Percentiles rank a stretch among this genome's conserved stretches.
These are phyloP conservation scores for Rubia yunnanensis DNA, from an alignment of 257 asterid species.

Conservation along the genomic window DNA sequence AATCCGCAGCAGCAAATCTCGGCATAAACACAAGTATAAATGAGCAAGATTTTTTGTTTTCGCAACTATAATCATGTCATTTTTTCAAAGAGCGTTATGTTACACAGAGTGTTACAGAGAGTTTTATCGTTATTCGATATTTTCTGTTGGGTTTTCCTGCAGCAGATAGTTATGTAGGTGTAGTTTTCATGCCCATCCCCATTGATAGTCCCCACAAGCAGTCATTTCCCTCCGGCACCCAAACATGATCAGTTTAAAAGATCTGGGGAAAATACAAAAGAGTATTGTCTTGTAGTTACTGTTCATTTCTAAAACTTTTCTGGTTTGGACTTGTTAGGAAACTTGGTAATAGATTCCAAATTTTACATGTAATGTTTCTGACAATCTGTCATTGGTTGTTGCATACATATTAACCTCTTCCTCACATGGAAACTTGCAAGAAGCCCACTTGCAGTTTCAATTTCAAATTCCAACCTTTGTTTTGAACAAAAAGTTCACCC, in stretches of 20 bases:
- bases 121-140: no score
- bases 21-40: conserved; percentile 21
- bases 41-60: conserved; percentile 8
- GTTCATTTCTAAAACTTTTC: conserved; percentile 3
- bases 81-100: neutral
- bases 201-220: conserved; percentile 7
- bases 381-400: conserved; percentile 13
- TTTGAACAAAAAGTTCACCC: neutral
- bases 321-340: conserved; percentile 11
- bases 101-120: neutral
- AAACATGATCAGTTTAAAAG: conserved; percentile 4
- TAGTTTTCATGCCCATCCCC: neutral
- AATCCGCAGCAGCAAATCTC: conserved; percentile 21
- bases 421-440: conserved; percentile 4
- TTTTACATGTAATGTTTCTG: conserved; percentile 1
- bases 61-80: no score
- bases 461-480: neutral
- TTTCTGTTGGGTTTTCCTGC: neutral
- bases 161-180: conserved; percentile 5
- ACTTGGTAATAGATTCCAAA: conserved; percentile 5
- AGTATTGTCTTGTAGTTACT: conserved; percentile 19
- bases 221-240: conserved; percentile 1
- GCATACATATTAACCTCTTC: neutral
- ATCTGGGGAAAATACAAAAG: conserved; percentile 10
- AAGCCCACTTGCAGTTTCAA: conserved; percentile 1